A percentile compares a stretch with the other conserved stretches of the same genome.
Evolutionary conservation across 2,329 filamentous ascomycete species (phyloP).

Genomic region (Microcyclosporella mali): DNA sequence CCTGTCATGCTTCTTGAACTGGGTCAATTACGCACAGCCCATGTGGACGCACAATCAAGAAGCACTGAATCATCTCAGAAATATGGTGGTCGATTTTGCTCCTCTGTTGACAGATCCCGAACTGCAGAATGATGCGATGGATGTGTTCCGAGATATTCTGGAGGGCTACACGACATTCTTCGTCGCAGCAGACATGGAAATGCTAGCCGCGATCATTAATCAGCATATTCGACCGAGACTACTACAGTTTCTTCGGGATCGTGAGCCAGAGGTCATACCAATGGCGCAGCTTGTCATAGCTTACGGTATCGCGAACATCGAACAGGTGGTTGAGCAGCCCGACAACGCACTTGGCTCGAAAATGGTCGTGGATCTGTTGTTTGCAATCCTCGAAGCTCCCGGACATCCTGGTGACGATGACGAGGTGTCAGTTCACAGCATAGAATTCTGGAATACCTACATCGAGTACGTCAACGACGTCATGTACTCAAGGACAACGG

Average conservation of each 20-base stretch:
- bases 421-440: conserved; percentile 63
- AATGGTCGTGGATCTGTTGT: conserved; percentile 50
- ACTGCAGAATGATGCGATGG: conserved; percentile 55
- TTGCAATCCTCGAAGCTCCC: conserved; percentile 59
- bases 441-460: conserved; percentile 78
- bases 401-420: conserved; percentile 67
- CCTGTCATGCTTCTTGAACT: conserved; percentile 44
- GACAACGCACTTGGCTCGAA: conserved; percentile 44
- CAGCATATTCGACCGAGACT: conserved; percentile 41
- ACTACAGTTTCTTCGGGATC: conserved; percentile 51
- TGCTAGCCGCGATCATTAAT: conserved; percentile 55
- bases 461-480: conserved; percentile 60
- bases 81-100: conserved; percentile 55
- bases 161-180: conserved; percentile 61
- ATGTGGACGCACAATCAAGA: conserved; percentile 50
- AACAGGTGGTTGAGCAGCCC: conserved; percentile 51
- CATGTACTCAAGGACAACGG: conserved; percentile 44
- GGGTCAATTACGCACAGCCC: conserved; percentile 67
- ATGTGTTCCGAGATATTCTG: conserved; percentile 59
- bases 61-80: conserved; percentile 54
- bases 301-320: conserved; percentile 61
- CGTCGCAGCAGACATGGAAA: conserved; percentile 50
- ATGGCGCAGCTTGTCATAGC: conserved; percentile 62
- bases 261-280: conserved; percentile 52
- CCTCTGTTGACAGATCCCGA: conserved; percentile 53